Conservation (phyloP, 106 monocot species). For the Dendrobium nobile region DNA sequence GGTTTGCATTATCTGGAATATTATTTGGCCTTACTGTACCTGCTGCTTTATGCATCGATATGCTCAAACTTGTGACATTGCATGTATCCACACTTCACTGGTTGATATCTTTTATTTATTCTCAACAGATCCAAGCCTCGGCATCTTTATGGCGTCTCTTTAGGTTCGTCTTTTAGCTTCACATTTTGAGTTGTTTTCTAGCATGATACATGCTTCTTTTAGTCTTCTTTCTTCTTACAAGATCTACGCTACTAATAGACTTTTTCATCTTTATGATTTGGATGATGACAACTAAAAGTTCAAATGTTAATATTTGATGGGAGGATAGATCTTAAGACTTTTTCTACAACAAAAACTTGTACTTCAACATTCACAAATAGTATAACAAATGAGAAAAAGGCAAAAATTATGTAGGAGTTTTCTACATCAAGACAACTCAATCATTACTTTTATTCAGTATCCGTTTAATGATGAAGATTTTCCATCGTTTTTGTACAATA, state of each 20-base stretch:
- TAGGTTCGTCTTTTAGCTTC: conserved; percentile 36
- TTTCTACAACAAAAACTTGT: too few species aligned
- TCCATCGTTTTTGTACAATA: background rate
- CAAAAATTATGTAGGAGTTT: too few species aligned
- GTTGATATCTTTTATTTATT: conserved; percentile 68
- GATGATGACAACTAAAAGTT: too few species aligned
- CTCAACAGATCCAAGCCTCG: conserved; percentile 71
- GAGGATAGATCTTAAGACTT: too few species aligned
- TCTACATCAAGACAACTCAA: too few species aligned
- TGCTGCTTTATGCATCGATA: conserved; percentile 75
- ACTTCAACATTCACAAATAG: too few species aligned
- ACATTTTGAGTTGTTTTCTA: background rate
- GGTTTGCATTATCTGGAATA: conserved; percentile 50
- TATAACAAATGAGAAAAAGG: too few species aligned
- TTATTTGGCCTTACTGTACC: conserved; percentile 60
- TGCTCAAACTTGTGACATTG: conserved; percentile 59
- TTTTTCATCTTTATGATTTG: too few species aligned
- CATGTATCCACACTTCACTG: conserved; percentile 60
- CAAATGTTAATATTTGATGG: too few species aligned
- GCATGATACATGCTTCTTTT: background rate
- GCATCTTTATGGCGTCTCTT: conserved; percentile 96
- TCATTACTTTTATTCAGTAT: background rate
- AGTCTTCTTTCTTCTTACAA: too few species aligned
- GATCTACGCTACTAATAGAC: too few species aligned
- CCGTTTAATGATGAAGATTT: background rate